Evolutionary conservation across 2,329 filamentous ascomycete genomes (phyloP).

Genomic region (Talaromyces sp.): DNA sequence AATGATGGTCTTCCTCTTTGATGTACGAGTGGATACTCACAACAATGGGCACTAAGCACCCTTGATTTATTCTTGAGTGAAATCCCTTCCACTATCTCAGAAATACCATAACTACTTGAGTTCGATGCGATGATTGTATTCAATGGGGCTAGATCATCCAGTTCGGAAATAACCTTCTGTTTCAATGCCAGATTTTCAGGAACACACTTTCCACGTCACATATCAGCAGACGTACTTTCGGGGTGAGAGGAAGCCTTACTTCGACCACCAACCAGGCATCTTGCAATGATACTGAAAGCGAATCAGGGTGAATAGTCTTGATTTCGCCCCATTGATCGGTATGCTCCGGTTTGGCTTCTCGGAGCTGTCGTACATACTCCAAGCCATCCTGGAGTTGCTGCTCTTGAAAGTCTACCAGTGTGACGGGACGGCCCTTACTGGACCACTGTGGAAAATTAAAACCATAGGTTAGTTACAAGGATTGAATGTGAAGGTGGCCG

Average conservation of each 20-base stretch:
- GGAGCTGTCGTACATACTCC: conserved; percentile 32
- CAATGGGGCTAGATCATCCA: conserved; percentile 41
- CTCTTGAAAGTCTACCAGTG: conserved; percentile 34
- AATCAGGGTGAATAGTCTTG: conserved; percentile 21
- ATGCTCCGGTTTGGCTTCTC: conserved; percentile 4
- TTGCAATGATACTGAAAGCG: conserved; percentile 24
- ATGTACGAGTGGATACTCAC: conserved; percentile 29
- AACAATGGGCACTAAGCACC: conserved; percentile 50
- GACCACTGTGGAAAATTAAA: conserved; percentile 39
- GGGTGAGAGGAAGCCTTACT: conserved; percentile 19
- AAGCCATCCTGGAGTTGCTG: conserved; percentile 29
- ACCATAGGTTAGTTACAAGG: too few relatives aligned
- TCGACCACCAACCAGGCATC: conserved; percentile 42
- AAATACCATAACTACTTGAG: conserved; percentile 51
- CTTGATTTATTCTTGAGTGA: conserved; percentile 37
- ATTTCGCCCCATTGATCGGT: conserved; percentile 26
- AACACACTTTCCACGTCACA: conserved; percentile 40
- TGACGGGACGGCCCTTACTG: conserved; percentile 33
- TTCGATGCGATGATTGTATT: conserved; percentile 51
- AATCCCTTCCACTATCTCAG: conserved; percentile 46
- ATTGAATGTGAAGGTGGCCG: too few relatives aligned
- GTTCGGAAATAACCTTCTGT: conserved; percentile 39
- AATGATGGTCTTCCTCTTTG: neutral
- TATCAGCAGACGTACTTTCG: neutral
- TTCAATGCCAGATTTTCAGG: conserved; percentile 50